Evolutionary conservation across 2,329 filamentous ascomycete genomes (phyloP).

Genomic region (Emericellopsis atlantica): DNA sequence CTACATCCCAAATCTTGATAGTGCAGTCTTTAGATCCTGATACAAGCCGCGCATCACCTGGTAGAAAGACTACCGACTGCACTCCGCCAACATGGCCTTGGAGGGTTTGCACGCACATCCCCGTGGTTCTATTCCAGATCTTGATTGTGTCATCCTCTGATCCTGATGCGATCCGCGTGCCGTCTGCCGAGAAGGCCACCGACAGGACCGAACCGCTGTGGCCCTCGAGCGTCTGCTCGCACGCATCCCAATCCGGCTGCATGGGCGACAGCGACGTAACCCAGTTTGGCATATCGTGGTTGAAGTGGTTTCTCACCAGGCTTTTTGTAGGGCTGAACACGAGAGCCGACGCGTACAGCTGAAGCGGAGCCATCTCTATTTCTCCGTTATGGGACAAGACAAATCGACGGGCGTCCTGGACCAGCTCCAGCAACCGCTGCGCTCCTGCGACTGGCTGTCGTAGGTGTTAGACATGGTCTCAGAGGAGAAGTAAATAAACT

Average conservation of each 20-base stretch:
- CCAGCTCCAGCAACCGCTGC: neutral
- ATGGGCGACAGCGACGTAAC: neutral
- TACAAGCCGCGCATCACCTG: constrained; percentile 1
- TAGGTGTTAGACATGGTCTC: neutral
- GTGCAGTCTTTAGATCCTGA: constrained; percentile 1
- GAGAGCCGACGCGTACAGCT: neutral
- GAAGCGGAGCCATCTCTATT: neutral
- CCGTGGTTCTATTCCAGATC: constrained; percentile 1
- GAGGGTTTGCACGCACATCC: neutral
- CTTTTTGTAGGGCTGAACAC: constrained; percentile 10
- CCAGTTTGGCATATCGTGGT: constrained; percentile 2
- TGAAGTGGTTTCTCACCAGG: constrained; percentile 5
- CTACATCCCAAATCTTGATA: constrained; percentile 5
- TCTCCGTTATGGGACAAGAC: neutral
- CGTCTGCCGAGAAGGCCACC: constrained; percentile 7
- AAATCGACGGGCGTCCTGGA: neutral
- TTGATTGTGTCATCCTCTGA: neutral
- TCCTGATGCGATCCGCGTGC: constrained; percentile 3
- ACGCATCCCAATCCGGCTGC: constrained; percentile 1
- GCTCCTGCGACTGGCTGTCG: neutral
- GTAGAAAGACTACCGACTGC: constrained; percentile 3
- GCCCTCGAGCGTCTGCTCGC: constrained; percentile 2
- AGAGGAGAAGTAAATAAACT: neutral
- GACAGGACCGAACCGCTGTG: constrained; percentile 1
- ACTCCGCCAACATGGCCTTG: neutral